Percentiles rank a stretch among this genome's conserved stretches.
phyloP scores from a whole-genome alignment of 345 rosid species.

The Eucalyptus tenuipes region DNA sequence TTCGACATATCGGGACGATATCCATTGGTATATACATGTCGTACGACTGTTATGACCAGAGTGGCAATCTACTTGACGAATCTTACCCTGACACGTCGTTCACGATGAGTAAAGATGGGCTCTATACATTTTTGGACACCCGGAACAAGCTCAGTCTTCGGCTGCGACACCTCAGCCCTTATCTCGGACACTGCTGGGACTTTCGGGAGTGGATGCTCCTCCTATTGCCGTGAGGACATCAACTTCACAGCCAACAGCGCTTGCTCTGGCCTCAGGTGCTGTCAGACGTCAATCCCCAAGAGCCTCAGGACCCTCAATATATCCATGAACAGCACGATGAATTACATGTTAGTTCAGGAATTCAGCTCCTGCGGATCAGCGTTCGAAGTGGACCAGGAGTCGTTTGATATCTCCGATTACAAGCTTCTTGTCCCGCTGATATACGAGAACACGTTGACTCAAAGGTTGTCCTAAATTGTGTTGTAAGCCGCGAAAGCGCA shows the following conservation, averaged over 20 bases:
- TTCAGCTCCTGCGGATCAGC: too few relatives aligned
- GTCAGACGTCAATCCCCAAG: too few relatives aligned
- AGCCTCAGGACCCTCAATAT: too few relatives aligned
- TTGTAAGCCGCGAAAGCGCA: rapidly evolving
- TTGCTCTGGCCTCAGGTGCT: too few relatives aligned
- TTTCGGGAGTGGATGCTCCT: not conserved
- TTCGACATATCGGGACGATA: not conserved
- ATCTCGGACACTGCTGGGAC: not conserved
- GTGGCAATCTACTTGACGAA: not conserved
- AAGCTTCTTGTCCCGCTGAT: too few relatives aligned
- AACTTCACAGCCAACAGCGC: rapidly evolving
- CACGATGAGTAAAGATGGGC: not conserved
- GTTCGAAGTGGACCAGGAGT: too few relatives aligned
- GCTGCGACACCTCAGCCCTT: not conserved
- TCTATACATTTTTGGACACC: not conserved
- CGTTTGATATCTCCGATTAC: too few relatives aligned
- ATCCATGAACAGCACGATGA: too few relatives aligned
- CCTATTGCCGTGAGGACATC: too few relatives aligned
- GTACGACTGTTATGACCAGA: not conserved
- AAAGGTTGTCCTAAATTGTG: too few relatives aligned
- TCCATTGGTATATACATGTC: not conserved
- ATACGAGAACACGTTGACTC: too few relatives aligned
- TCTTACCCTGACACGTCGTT: not conserved
- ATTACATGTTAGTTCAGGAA: too few relatives aligned
- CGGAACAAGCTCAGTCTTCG: not conserved